These are phyloP conservation scores for Nannochloris sp. DNA, from an alignment of 139 green algal genomes.

Conservation along the genomic window DNA sequence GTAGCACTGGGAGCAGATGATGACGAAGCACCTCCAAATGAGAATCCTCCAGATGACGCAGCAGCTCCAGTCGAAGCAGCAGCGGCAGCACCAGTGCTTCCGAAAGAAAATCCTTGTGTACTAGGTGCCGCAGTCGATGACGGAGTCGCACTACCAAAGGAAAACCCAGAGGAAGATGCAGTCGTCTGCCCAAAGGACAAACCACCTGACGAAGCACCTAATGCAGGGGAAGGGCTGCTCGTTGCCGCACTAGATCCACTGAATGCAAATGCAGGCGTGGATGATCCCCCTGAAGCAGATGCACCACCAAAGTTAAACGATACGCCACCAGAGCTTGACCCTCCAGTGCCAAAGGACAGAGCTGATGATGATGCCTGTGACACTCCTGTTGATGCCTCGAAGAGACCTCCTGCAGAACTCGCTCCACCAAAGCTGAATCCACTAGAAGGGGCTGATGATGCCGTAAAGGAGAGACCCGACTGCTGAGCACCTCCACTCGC, in stretches of 20 bases:
- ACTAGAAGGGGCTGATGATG: slow-evolving; percentile 5
- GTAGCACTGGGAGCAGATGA: not conserved
- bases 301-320: not conserved
- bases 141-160: slow-evolving; percentile 8
- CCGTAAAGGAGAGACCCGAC: slow-evolving; percentile 5
- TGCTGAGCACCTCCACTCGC: not conserved
- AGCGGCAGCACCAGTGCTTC: not conserved
- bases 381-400: not conserved
- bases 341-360: not conserved
- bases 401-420: not conserved
- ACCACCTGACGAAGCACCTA: not conserved
- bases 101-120: not conserved
- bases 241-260: not conserved
- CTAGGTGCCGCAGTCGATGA: slow-evolving; percentile 1
- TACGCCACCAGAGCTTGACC: not conserved
- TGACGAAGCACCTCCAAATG: not conserved
- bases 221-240: not conserved
- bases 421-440: slow-evolving; percentile 21
- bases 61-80: not conserved
- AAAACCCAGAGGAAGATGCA: slow-evolving; percentile 7
- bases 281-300: not conserved
- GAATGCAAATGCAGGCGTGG: not conserved
- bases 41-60: not conserved
- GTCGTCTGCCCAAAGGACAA: not conserved
- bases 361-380: not conserved